Evolutionary conservation across 805 yeast species (phyloP).

Genomic region (Metschnikowia koreensis): DNA sequence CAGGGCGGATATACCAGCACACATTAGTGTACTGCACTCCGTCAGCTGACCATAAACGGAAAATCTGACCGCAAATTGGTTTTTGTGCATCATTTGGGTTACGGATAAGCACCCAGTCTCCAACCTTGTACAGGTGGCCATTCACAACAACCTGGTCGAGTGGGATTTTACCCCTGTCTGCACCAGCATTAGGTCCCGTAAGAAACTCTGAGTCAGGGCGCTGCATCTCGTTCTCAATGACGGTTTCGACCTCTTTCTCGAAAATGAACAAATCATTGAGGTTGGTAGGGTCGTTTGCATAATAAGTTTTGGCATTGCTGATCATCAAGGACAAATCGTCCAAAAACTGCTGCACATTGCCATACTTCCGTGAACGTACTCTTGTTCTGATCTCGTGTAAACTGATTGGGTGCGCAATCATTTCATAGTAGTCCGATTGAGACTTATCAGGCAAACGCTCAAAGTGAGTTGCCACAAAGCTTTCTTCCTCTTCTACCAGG

Average conservation of each 20-base stretch:
- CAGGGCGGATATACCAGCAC: conserved; percentile 98
- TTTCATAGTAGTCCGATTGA: conserved; percentile 53
- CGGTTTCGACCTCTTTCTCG: conserved; percentile 56
- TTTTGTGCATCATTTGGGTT: conserved; percentile 86
- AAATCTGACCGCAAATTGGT: conserved; percentile 92
- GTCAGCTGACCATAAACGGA: conserved; percentile 92
- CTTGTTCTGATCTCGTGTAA: conserved; percentile 74
- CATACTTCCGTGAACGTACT: conserved; percentile 81
- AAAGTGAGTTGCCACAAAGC: conserved; percentile 59
- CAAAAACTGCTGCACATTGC: conserved; percentile 70
- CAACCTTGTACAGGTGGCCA: conserved; percentile 75
- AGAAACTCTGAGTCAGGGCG: conserved; percentile 80
- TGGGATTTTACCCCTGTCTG: conserved; percentile 68
- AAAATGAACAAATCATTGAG: conserved; percentile 60
- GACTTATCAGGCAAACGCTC: conserved; percentile 78
- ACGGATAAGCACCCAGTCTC: conserved; percentile 89
- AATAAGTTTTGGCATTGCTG: conserved; percentile 65
- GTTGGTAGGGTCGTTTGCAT: conserved; percentile 50
- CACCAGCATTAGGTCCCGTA: conserved; percentile 36
- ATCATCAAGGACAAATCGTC: conserved; percentile 75
- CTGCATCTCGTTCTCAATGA: conserved; percentile 65
- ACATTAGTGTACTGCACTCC: conserved; percentile 83
- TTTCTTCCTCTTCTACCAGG: conserved; percentile 45
- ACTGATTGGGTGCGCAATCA: conserved; percentile 59
- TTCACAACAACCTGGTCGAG: conserved; percentile 70